Conservation (phyloP, 2,329 filamentous ascomycete genomes). For the Aspergillus thermomutatus region DNA sequence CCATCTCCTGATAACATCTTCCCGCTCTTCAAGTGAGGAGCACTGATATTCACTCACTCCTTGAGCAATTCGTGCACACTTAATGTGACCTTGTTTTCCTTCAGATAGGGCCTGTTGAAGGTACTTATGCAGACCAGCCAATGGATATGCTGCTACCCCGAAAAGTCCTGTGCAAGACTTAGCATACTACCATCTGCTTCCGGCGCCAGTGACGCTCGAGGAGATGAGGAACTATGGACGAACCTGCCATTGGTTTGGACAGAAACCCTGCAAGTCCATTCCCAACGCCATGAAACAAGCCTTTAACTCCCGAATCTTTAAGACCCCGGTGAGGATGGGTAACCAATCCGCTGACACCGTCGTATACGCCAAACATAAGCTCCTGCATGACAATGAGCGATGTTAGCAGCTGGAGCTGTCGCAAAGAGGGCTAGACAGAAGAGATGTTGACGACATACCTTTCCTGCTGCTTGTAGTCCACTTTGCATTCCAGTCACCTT, state of each 20-base stretch:
- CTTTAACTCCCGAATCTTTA: slow-evolving; percentile 61
- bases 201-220: no score
- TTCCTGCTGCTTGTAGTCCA: slow-evolving; percentile 73
- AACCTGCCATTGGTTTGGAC: slow-evolving; percentile 76
- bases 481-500: slow-evolving; percentile 75
- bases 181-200: no score
- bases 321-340: slow-evolving; percentile 72
- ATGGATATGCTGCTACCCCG: no score
- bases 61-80: no score
- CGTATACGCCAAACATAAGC: slow-evolving; percentile 72
- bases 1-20: no score
- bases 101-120: no score
- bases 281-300: slow-evolving; percentile 73
- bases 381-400: slow-evolving; percentile 42
- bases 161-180: no score
- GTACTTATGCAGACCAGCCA: no score
- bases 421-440: no score
- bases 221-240: slow-evolving; percentile 20
- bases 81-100: no score
- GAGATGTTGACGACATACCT: slow-evolving; percentile 37
- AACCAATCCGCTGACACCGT: slow-evolving; percentile 75
- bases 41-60: no score
- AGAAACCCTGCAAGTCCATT: slow-evolving; percentile 80
- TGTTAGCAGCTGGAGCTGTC: background rate
- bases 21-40: no score